phyloP scores from a whole-genome alignment of 352 stramenopile genomes.

The Pythium brachiatum region DNA sequence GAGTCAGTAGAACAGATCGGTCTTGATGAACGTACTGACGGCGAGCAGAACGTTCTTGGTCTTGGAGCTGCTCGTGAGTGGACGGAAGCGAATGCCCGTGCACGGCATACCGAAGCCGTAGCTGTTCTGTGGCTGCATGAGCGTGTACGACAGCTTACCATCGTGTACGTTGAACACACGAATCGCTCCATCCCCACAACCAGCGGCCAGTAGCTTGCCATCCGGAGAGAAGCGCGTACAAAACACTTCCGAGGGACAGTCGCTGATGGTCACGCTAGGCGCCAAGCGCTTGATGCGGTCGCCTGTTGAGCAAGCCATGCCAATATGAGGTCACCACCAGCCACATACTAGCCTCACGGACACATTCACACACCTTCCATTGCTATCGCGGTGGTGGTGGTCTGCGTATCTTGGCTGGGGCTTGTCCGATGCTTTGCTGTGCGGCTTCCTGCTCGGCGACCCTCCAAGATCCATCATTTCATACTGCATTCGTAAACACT shows the following conservation, averaged over 20 bases:
- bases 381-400: not conserved
- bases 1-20: not conserved
- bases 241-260: conserved; percentile 88
- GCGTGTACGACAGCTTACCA: conserved; percentile 75
- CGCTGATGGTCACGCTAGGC: conserved; percentile 82
- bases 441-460: not conserved
- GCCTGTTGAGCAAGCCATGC: conserved; percentile 5
- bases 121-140: conserved; percentile 70
- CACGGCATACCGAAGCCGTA: conserved; percentile 79
- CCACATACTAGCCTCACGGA: not conserved
- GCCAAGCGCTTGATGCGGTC: conserved; percentile 62
- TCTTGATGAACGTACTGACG: conserved; percentile 52
- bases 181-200: conserved; percentile 85
- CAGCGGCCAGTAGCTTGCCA: conserved; percentile 76
- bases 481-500: not conserved
- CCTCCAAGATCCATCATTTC: conserved; percentile 11
- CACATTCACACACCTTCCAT: conserved; percentile 13
- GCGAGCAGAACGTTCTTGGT: conserved; percentile 92
- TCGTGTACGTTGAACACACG: conserved; percentile 82
- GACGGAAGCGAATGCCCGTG: conserved; percentile 83
- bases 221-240: conserved; percentile 85
- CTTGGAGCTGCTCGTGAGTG: conserved; percentile 74
- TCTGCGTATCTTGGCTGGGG: not conserved
- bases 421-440: not conserved
- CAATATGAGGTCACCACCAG: not conserved